These are phyloP conservation scores for Silene latifolia DNA, from an alignment of 148 eudicot species.

Conservation along the genomic window DNA sequence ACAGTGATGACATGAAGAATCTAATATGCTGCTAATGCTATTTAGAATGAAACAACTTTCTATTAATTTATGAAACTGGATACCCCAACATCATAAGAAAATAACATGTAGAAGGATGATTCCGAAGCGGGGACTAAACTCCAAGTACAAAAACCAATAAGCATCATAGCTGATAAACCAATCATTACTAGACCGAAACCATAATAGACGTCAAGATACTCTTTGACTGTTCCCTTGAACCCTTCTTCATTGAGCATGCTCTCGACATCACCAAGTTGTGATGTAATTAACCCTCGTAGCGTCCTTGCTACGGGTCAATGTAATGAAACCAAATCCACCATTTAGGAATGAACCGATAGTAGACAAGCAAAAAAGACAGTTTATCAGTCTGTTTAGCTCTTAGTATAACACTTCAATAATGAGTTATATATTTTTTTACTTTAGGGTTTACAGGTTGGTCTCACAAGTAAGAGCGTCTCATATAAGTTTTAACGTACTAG, in stretches of 20 bases:
- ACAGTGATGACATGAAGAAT: slow-evolving; percentile 7
- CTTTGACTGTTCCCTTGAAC: slow-evolving; percentile 59
- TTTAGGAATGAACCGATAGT: slow-evolving; percentile 54
- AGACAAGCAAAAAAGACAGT: neutral
- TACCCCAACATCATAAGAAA: neutral
- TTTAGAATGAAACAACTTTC: neutral
- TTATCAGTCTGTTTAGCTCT: neutral
- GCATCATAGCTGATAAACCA: slow-evolving; percentile 45
- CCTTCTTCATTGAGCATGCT: slow-evolving; percentile 42
- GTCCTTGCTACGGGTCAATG: slow-evolving; percentile 81
- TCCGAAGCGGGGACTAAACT: no score
- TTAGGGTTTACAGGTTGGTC: no score
- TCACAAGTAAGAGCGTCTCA: no score
- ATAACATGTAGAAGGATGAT: no score
- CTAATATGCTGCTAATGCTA: neutral
- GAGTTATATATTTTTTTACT: no score
- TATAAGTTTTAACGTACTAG: neutral
- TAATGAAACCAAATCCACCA: slow-evolving; percentile 98
- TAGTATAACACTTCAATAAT: no score
- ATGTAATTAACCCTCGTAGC: slow-evolving; percentile 56
- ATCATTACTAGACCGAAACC: slow-evolving; percentile 54
- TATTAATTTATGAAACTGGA: neutral
- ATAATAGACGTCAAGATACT: slow-evolving; percentile 42
- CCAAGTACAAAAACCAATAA: slow-evolving; percentile 49
- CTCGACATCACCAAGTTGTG: slow-evolving; percentile 84